Percentiles rank a stretch among this genome's conserved stretches.
Evolutionary conservation across 139 green algal genomes (phyloP).

Genomic region (Tetraselmis striata): DNA sequence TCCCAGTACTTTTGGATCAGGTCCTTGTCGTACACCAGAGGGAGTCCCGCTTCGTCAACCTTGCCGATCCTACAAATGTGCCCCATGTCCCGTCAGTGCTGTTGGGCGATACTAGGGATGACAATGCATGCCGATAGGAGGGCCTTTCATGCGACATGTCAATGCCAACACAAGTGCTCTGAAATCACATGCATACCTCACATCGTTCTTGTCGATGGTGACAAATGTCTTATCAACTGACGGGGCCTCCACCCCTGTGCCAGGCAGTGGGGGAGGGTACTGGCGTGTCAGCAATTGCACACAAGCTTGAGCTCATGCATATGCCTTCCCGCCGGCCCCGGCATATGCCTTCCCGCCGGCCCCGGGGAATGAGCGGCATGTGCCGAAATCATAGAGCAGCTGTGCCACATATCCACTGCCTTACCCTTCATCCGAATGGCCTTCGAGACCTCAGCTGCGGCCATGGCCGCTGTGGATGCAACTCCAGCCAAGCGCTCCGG

Average conservation of each 20-base stretch:
- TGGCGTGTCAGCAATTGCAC: background rate
- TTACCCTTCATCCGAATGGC: background rate
- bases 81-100: background rate
- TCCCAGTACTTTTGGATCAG: slow-evolving; percentile 30
- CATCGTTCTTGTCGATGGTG: background rate
- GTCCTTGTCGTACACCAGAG: slow-evolving; percentile 19
- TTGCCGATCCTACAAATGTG: background rate
- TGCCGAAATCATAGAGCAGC: background rate
- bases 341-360: background rate
- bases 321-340: too few relatives aligned
- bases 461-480: background rate
- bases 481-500: background rate
- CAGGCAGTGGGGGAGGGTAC: background rate
- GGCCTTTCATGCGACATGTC: background rate
- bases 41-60: slow-evolving; percentile 18
- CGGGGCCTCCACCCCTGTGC: background rate
- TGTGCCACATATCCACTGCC: too few relatives aligned
- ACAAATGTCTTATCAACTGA: background rate
- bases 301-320: background rate
- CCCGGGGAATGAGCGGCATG: background rate
- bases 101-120: too few relatives aligned
- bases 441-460: background rate
- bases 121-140: background rate
- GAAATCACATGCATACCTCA: background rate
- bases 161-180: background rate